Evolutionary conservation across 768 basidiomycete species (phyloP), one percentile per base, ranked within the genome.

Genomic region (Tylopilus vinaceipallidus): DNA sequence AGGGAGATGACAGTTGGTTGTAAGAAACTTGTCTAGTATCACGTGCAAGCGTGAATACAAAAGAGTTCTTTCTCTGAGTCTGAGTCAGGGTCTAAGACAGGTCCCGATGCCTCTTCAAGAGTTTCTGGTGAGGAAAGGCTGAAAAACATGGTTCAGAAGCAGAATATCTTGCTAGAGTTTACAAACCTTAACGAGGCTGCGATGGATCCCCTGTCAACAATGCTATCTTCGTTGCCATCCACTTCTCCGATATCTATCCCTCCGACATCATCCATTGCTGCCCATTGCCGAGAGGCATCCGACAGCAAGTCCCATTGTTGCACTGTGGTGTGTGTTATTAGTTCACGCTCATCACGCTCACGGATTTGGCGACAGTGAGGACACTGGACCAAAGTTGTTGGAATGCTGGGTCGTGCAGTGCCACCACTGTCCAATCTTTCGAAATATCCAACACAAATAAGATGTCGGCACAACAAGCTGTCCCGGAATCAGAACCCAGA

Each of bases 271-370:
- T 55, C 52, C 39, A 50, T 41, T 3, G n/a, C n/a, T 37, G 47
- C 23, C 59, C 57, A 62, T 45, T 65, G 13, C 23, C 35, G 50
- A 40, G 45, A 64, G 17, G 56, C 47, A 11, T 61, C 52, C 13
- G 56, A 49, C 13, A 56, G 51, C 33, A 49, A 3, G 49, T 62
- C 53, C 59, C 55, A 61, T 32, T 61, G 58, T 29, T 57, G 50
- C 10, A 50, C 47, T 13, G 56, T 53, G 33, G 49, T 40, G 17
- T 51, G 47, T 33, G 45, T 44, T 43, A 52, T 58, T 41, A 54
- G 41, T 51, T 62, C 59, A 50, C 53, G 52, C 19, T 53, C 48
- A 16, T 47, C 38, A 14, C 55, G 52, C 14, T 20, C 38, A 50
- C 34, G 55, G 27, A 44, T 19, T 23, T 47, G n/a, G 11, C 53